Conservation (phyloP, 2,329 filamentous ascomycete species). For the Ascochyta lentis region DNA sequence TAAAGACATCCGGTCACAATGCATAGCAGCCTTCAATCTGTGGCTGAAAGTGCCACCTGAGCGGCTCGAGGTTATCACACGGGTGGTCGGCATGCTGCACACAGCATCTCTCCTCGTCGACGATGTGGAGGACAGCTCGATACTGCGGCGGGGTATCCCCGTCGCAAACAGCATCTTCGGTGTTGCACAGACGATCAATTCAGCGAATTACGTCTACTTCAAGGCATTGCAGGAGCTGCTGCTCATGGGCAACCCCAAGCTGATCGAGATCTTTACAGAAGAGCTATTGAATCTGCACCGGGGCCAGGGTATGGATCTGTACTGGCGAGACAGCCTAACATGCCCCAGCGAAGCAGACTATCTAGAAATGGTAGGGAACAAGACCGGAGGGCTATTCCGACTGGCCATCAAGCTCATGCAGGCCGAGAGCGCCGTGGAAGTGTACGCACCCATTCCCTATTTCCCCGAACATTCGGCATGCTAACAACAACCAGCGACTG, state of each 20-base stretch:
- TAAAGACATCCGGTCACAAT: constrained; percentile 81
- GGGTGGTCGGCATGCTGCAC: constrained; percentile 83
- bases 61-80: constrained; percentile 76
- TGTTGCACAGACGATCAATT: constrained; percentile 87
- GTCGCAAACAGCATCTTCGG: constrained; percentile 87
- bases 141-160: constrained; percentile 77
- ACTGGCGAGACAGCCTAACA: constrained; percentile 84
- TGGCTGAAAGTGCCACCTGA: constrained; percentile 77
- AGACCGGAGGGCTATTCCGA: constrained; percentile 86
- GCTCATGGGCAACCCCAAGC: constrained; percentile 70
- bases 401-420: constrained; percentile 89
- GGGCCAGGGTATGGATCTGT: constrained; percentile 90
- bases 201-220: constrained; percentile 90
- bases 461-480: too few relatives aligned
- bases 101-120: constrained; percentile 84
- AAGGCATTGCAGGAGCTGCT: constrained; percentile 76
- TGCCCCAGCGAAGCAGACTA: constrained; percentile 89
- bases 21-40: constrained; percentile 81
- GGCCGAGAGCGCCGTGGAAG: constrained; percentile 64
- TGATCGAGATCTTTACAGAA: constrained; percentile 76
- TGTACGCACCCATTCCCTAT: constrained; percentile 40
- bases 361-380: constrained; percentile 92
- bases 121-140: constrained; percentile 84
- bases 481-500: constrained; percentile 63
- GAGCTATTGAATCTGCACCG: constrained; percentile 85